These are phyloP conservation scores for Coprinopsis marcescibilis DNA, from an alignment of 768 basidiomycete species.

Conservation along the genomic window DNA sequence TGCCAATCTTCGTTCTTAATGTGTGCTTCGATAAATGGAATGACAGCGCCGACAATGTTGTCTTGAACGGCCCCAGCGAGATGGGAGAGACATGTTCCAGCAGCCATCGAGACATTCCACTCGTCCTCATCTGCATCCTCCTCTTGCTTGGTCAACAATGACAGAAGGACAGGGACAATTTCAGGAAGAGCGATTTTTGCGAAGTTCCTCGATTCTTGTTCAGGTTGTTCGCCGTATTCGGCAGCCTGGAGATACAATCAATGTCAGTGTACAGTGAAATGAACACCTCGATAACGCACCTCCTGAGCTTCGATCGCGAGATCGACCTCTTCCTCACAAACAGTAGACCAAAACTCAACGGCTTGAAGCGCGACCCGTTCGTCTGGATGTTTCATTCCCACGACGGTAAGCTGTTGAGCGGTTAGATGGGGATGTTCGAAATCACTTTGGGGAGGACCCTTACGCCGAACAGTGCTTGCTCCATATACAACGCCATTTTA, in stretches of 20 bases:
- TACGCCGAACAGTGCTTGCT: conserved; percentile 95
- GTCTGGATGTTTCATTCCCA: conserved; percentile 94
- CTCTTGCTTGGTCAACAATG: conserved; percentile 86
- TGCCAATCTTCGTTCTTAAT: conserved; percentile 94
- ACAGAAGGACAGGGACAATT: conserved; percentile 87
- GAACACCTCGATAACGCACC: conserved; percentile 34
- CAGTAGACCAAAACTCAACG: conserved; percentile 99
- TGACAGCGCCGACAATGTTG: conserved; percentile 83
- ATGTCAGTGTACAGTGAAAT: conserved; percentile 8
- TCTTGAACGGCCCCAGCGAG: conserved; percentile 90
- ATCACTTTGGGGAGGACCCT: conserved; percentile 27
- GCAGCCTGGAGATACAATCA: conserved; percentile 44
- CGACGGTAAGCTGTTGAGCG: conserved; percentile 73
- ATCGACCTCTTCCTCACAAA: conserved; percentile 96
- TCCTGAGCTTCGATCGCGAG: conserved; percentile 88
- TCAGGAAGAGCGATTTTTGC: conserved; percentile 93
- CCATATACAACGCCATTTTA: conserved; percentile 99
- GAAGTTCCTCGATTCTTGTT: conserved; percentile 83
- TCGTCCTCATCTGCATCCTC: conserved; percentile 98
- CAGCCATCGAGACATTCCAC: conserved; percentile 98
- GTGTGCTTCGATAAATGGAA: conserved; percentile 96
- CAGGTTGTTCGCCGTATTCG: conserved; percentile 84
- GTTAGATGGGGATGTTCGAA: conserved; percentile 10
- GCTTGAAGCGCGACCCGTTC: conserved; percentile 93
- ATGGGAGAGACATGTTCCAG: conserved; percentile 83